Base-by-base conservation (phyloP, 73 alveolate genomes). In the Paramecium sexaurelia region DNA sequence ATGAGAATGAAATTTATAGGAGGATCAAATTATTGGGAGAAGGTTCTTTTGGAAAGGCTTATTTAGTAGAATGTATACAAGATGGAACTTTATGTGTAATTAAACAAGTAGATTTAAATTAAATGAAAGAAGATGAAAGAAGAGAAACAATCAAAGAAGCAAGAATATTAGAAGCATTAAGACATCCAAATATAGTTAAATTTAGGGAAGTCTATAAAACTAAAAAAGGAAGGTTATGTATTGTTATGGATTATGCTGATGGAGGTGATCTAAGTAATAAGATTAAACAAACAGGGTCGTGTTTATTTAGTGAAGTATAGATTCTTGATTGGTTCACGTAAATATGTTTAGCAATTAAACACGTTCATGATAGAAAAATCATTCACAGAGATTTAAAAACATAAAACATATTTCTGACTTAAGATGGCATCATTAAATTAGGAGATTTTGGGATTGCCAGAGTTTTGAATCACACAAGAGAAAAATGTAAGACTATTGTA, bases 361-460 rank as follows among this genome's bases (percentile, higher is more conserved):
- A 98, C 85, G 91, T 96, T n/a, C 99, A 98, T 92, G 99, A 98
- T 91, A 93, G 98, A 32, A 96, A 97, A 93, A 96, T 97, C 40
- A 91, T 96, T 22, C 99, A 97, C 82, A 85, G 99, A 89, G 99
- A 96, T 94, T 75, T 97, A 84, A 97, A 97, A 93, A 93, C 98
- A 35, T 95, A 94, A 43, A 97, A 97, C 91, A 93, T 97, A 55
- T 95, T 96, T 91, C 85, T 95, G 43, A 97, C 94, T 86, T 88
- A 92, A 56, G 88, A 92, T 37, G 98, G 98, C 0, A 84, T 96
- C 26, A 96, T 97, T 0, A 97, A 97, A 93, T 56, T 97, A 24
- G 99, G 99, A 15, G 99, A 97, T 92, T 97, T 97, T 85, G 99
- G 99, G 43, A 96, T 97, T 66, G 97, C 99, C 4, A 97, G 95